phyloP scores from a whole-genome alignment of 73 alveolate species.

The Effrenium voratum region DNA sequence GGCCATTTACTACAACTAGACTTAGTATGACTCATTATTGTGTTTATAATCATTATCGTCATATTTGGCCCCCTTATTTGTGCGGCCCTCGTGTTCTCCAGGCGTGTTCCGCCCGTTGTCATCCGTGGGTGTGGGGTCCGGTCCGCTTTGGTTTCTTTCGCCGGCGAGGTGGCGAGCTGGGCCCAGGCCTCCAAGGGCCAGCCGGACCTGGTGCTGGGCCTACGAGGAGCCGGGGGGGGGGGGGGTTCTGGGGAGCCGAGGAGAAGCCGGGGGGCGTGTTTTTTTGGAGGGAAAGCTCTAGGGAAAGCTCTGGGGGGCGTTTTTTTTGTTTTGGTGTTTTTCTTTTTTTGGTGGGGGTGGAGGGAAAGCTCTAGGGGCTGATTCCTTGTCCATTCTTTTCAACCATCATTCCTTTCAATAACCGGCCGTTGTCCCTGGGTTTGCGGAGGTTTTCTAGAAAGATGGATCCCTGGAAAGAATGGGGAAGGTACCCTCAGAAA shows the following conservation, averaged over 20 bases:
- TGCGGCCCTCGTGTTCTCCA: not conserved
- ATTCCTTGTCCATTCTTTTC: too few relatives aligned
- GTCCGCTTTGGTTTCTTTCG: not conserved
- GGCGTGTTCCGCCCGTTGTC: not conserved
- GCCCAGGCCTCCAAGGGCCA: conserved; percentile 89
- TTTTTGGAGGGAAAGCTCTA: not conserved
- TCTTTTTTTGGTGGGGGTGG: not conserved
- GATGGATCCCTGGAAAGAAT: too few relatives aligned
- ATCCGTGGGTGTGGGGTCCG: not conserved
- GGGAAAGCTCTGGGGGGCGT: not conserved
- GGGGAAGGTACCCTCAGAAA: too few relatives aligned
- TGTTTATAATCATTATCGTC: not conserved
- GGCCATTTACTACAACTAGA: not conserved
- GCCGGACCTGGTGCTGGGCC: conserved; percentile 78
- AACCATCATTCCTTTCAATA: too few relatives aligned
- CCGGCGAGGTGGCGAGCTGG: conserved; percentile 64
- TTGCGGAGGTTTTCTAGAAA: too few relatives aligned
- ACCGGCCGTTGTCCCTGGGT: too few relatives aligned
- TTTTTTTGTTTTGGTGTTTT: not conserved
- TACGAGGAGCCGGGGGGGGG: conserved; percentile 12
- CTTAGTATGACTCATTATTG: not conserved
- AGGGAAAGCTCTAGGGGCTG: too few relatives aligned
- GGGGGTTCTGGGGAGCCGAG: not conserved
- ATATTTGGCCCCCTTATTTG: not conserved
- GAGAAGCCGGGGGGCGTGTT: not conserved